Evolutionary conservation across 176 grass and related monocot genomes (phyloP), one percentile per base, ranked within the genome.

Genomic region (Neostapfia colusana): DNA sequence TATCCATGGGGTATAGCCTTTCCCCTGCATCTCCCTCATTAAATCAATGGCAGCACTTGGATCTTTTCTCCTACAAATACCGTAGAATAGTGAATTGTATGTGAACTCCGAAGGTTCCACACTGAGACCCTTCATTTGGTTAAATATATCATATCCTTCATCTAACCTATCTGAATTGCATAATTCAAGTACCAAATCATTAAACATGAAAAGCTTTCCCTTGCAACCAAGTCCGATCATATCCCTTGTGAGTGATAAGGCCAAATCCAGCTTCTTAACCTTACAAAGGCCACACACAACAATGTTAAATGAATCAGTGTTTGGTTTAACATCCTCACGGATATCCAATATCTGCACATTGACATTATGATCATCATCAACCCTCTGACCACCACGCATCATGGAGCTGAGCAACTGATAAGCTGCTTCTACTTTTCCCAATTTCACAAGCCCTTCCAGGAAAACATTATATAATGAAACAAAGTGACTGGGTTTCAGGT

Each of bases 161-260:
- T 93, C 91, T 44, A 93, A 61, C 63, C 87, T 89, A 86, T 89
- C 89, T 43, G 72, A 57, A 79, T 61, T 88, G 76, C 91, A 97
- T 63, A 93, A 75, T 65, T 86, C 91, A 81, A 69, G 70, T 51
- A 97, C 93, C 78, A 97, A 85, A 79, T 93, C 73, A 85, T 97
- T 97, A 75, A 88, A 90, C 91, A 97, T 91, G 68, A 91, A 81
- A 74, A 93, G 63, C 61, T 85, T 93, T 60, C 95, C 95, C 72
- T 86, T 89, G 71, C 57, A 88, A 51, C 89, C 86, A 61, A 90
- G 61, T 77, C 25, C 21, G 60, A 89, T 59, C 95, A 93, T 93
- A 53, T 79, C 79, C 63, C 89, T 84, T 69, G 83, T 62, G 63
- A 97, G 84, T 84, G 61, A 60, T 79, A 97, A 93, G 46, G 91